Base-by-base conservation (phyloP, 192 early-diverging fungal genomes). In the Mycoemilia scoparia region DNA sequence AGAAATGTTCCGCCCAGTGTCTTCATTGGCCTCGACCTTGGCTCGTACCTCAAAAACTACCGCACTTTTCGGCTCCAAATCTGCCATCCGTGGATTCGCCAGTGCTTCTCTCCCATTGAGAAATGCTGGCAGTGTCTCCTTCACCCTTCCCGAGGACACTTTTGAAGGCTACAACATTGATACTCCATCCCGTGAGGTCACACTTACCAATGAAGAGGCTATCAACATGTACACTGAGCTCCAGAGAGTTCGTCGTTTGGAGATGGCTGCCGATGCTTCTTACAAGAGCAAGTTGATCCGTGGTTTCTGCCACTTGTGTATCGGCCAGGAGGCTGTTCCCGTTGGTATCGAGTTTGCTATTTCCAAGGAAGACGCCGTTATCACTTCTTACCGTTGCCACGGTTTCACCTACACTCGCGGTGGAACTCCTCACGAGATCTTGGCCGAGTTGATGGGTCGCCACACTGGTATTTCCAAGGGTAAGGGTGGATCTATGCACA, bases 401-500 rank as follows among this genome's bases (percentile, higher is more conserved):
- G 92, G 92, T 12, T 93, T 90, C 69, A 86, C 87, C 22, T 73
- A 78, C 46, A 68, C 75, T 49, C 87, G 88, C 46, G 92, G 82
- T 24, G 77, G 54, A 5, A 54, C 69, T 36, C 48, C 67, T 23
- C 54, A 60, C 21, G 60, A 63, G 11, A 76, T 85, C 46, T 38
- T 85, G 34, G 77, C 72, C 26, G 82, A 85, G 49, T 65, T 85
- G 61, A 75, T 79, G 67, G 91, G 91, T 40, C 76, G 79, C 42
- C 45, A 51, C 34, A 74, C 62, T 32, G 92, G 92, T 53, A 76
- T 79, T 54, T 88, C 87, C 19, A 63, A 71, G 54, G 92, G 92
- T 27, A 97, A 92, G 73, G 92, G 89, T 46, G 92, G 92, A n/a
- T 97, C 92, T 38, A 97, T 97, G 92, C 92, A 97, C 73, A 87